Evolutionary conservation across 768 basidiomycete genomes (phyloP).

Genomic region (Rhodotorula diobovata): DNA sequence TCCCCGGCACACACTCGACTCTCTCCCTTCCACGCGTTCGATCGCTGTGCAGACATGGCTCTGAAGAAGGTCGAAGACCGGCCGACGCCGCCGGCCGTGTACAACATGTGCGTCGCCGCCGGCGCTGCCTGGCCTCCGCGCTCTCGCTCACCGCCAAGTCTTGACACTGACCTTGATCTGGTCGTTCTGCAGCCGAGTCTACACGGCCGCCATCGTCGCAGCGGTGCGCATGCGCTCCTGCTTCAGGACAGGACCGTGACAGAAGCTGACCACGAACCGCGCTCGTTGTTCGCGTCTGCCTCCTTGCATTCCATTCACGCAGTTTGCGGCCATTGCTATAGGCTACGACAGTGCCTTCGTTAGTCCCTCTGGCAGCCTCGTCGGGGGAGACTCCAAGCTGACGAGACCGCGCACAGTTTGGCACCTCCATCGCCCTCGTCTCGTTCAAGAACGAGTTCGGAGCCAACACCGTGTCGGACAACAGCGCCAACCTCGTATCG

Average conservation of each 20-base stretch:
- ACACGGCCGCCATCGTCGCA: constrained; percentile 20
- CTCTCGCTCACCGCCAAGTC: neutral
- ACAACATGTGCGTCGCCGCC: constrained; percentile 10
- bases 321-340: constrained; percentile 33
- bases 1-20: too few relatives aligned
- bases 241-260: too few relatives aligned
- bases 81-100: constrained; percentile 23
- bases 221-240: neutral
- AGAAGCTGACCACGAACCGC: too few relatives aligned
- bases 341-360: constrained; percentile 54
- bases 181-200: constrained; percentile 15
- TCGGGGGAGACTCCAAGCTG: constrained; percentile 47
- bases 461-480: constrained; percentile 44
- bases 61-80: constrained; percentile 25
- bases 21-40: neutral
- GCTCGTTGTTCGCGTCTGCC: neutral
- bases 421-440: constrained; percentile 50
- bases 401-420: constrained; percentile 48
- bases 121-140: neutral
- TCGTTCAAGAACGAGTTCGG: constrained; percentile 55
- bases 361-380: neutral
- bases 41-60: neutral
- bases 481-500: constrained; percentile 54
- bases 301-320: neutral
- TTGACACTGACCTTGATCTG: neutral